Evolutionary conservation across 768 basidiomycete species (phyloP).

Genomic region (Tubosaeta sp.): DNA sequence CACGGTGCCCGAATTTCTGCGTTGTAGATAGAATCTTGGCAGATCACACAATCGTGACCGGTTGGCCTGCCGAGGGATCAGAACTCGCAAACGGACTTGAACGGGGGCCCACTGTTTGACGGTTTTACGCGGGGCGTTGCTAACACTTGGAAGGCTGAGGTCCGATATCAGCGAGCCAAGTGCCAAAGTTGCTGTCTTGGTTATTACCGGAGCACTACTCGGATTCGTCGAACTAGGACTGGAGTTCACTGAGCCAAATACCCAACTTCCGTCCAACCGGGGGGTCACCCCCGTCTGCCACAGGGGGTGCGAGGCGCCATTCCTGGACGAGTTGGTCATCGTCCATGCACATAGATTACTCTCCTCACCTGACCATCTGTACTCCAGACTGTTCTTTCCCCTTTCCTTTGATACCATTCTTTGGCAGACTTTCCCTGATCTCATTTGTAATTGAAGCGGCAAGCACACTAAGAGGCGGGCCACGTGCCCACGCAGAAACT

Average conservation of each 20-base stretch:
- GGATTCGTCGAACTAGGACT: too few species aligned
- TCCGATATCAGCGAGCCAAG: not conserved
- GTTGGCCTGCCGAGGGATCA: not conserved
- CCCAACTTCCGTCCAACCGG: not conserved
- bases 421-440: not conserved
- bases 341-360: not conserved
- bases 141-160: not conserved
- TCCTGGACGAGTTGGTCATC: not conserved
- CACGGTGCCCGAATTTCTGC: conserved; percentile 29
- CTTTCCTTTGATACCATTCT: not conserved
- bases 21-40: conserved; percentile 29
- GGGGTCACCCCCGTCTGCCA: not conserved
- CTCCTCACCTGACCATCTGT: not conserved
- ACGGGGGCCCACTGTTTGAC: conserved; percentile 7
- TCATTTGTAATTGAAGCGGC: not conserved
- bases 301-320: not conserved
- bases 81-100: not conserved
- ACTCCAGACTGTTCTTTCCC: not conserved
- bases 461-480: not conserved
- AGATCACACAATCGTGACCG: conserved; percentile 32
- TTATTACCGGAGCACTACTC: too few species aligned
- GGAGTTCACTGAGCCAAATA: too few species aligned
- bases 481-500: not conserved
- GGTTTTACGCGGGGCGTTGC: not conserved
- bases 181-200: not conserved